Base-by-base conservation (phyloP, 805 yeast genomes). In the Saccharomyces eubayanus region DNA sequence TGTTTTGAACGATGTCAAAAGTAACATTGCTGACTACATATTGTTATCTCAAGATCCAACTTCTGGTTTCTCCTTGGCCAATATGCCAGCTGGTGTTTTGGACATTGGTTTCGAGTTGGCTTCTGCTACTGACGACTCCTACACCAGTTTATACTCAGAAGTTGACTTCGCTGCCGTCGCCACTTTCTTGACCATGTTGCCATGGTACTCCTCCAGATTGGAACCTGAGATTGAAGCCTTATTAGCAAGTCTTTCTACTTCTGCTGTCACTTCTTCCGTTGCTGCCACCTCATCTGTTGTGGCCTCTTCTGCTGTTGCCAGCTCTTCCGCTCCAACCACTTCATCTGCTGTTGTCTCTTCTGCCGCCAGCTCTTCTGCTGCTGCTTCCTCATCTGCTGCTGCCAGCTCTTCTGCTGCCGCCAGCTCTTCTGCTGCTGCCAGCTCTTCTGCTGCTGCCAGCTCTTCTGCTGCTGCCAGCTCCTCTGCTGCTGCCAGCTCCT, bases 151-250 rank as follows among this genome's bases (percentile, higher is more conserved):
- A 54, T 68, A 54, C 57, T 9, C 52, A 21, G 51, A 59, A 47
- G 58, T 71, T 48, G 68, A 68, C 54, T 55, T 59, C 50, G 43
- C 51, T 51, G 62, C 61, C 31, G 68, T 68, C 36, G 54, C 62
- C 9, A 41, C 65, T 11, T 60, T 66, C 57, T 55, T 69, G 29
- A 66, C 72, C 28, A 68, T 62, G 31, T 55, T 69, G 41, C 71
- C 72, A 58, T 69, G 72, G 72, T 69, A 63, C 54, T 58, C 66
- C 10, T 48, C 61, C 45, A 63, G 68, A 55, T 47, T 66, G n/a
- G 53, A 53, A 28, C 55, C 64, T 20, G 56, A 48, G 27, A 47
- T 59, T 12, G 47, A 51, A 6, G 46, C 28, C 16, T 20, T 48
- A 10, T 21, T 16, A 6, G 43, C 43, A 16, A 47, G 51, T 36